Evolutionary conservation across 305 asterid species (phyloP).

Genomic region (Solanum hybrid): DNA sequence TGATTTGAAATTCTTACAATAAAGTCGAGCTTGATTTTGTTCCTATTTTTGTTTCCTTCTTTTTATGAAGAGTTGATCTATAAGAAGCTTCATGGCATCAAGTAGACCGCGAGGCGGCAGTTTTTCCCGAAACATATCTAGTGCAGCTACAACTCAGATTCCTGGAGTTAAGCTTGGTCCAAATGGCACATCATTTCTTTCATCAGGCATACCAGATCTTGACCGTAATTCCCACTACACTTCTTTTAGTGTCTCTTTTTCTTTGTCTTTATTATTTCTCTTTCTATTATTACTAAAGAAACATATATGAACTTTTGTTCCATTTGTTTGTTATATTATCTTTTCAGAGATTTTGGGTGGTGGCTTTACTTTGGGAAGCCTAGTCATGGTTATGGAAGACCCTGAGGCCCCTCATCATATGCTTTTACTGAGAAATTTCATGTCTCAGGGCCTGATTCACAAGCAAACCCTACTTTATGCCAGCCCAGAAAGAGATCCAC

Average conservation of each 20-base stretch:
- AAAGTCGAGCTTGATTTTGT: not conserved
- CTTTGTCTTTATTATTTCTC: not conserved
- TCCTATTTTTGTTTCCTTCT: not conserved
- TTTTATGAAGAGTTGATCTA: not conserved
- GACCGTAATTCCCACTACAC: conserved; percentile 45
- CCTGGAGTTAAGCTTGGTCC: conserved; percentile 89
- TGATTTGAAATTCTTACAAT: not conserved
- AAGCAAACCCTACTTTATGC: conserved; percentile 78
- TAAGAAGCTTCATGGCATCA: conserved; percentile 41
- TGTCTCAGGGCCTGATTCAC: conserved; percentile 88
- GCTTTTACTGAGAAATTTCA: conserved; percentile 84
- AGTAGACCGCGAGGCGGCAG: conserved; percentile 57
- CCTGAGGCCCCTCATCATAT: conserved; percentile 94
- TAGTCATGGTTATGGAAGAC: conserved; percentile 86
- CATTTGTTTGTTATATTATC: not conserved
- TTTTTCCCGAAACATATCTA: conserved; percentile 62
- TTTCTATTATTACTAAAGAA: not conserved
- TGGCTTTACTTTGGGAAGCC: conserved; percentile 81
- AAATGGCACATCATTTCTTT: conserved; percentile 66
- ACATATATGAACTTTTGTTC: not conserved
- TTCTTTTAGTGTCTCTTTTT: not conserved
- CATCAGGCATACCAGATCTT: conserved; percentile 81
- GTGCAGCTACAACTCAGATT: conserved; percentile 39
- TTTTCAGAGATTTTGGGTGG: conserved; percentile 77
- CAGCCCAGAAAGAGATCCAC: conserved; percentile 79